Evolutionary conservation across 495 filamentous ascomycete species (phyloP).

Genomic region (Copromyces sp.): DNA sequence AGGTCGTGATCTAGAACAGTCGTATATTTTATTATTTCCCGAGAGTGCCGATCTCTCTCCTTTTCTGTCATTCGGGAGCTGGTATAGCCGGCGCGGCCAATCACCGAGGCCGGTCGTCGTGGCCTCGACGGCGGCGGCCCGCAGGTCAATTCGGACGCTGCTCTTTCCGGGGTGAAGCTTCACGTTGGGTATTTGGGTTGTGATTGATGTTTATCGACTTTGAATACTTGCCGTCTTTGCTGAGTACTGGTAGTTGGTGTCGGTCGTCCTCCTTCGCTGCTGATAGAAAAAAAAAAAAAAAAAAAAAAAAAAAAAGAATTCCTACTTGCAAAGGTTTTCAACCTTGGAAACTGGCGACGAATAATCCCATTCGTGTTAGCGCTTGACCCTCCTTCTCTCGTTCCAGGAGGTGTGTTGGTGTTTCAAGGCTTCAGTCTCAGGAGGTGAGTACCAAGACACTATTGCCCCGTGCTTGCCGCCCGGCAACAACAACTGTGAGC

Average conservation of each 20-base stretch:
- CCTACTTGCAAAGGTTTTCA: neutral
- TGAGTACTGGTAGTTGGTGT: neutral
- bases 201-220: neutral
- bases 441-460: neutral
- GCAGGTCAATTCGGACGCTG: neutral
- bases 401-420: conserved; percentile 14
- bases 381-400: neutral
- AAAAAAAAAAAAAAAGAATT: neutral
- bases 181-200: neutral
- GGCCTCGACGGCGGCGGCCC: neutral
- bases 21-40: neutral
- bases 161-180: neutral
- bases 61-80: neutral
- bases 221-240: neutral
- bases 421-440: conserved; percentile 5
- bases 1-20: neutral
- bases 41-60: neutral
- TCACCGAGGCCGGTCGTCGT: neutral
- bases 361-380: neutral
- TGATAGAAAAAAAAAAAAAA: neutral
- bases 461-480: neutral
- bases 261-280: neutral
- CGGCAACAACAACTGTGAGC: neutral
- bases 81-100: neutral
- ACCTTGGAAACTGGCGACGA: neutral